Base-by-base conservation (phyloP, 2,329 filamentous ascomycete genomes). In the Aspergillus novoparasiticus region DNA sequence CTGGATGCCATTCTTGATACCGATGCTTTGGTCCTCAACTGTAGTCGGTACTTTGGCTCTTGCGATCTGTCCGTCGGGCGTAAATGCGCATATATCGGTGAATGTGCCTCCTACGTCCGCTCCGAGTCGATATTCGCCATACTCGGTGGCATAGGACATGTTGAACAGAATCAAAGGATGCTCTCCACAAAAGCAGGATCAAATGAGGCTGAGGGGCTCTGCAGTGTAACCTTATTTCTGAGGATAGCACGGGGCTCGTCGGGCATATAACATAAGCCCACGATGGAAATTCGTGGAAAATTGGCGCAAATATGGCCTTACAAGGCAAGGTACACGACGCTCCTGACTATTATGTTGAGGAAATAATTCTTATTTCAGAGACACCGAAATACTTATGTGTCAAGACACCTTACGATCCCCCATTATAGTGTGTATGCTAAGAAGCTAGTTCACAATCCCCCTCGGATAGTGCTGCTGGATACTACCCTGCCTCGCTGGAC, bases 41-140 rank as follows among this genome's bases (percentile, higher is more conserved):
- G 82, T 81, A 9, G 81, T 82, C 10, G 76, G 81, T 6, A 82
- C 79, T 68, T 83, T 84, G 30, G 80, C 79, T 45, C 81, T 75
- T 14, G 81, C 75, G 1, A 78, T 79, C 63, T 80, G 73, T 23
- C 80, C 81, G 21, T 76, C 68, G 1, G 82, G 80, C 4, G 81
- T 81, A 62, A 83, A 79, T 32, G 82, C 80, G 66, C 76, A 83
- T 54, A 83, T 76, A 62, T 84, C 81, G 21, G 81, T 84, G 68
- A 84, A 83, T 23, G 81, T 83, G 56, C 81, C 75, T 58, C 74
- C 69, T 4, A 75, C 71, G 48, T 75, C 73, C 6, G 71, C 71
- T 12, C 73, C 72, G 0, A 74, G 69, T 30, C 54, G 64, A 48
- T 62, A 68, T 45, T 48, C 59, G 10, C 58, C 28, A 12, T 56